Conservation (phyloP, 345 rosid genomes). For the Bruguiera parviflora region DNA sequence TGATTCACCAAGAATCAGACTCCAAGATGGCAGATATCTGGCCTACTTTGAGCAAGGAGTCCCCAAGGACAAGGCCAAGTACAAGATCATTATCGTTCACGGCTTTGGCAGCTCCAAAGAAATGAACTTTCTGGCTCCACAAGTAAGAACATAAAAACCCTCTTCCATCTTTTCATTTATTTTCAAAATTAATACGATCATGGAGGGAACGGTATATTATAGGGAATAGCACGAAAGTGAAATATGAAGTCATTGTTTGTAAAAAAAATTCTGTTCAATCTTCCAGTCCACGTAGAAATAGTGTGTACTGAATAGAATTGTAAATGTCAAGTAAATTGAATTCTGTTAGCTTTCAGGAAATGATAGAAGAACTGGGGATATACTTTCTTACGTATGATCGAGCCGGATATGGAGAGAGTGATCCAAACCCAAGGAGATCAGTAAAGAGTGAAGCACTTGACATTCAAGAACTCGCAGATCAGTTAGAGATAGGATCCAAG, state of each 20-base stretch:
- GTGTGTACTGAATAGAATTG: not conserved
- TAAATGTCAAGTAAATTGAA: conserved; percentile 7
- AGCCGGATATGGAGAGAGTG: conserved; percentile 92
- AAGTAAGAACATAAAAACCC: conserved; percentile 36
- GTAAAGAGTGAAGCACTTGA: conserved; percentile 79
- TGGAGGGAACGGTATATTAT: not conserved
- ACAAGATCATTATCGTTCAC: conserved; percentile 67
- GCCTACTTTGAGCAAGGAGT: conserved; percentile 81
- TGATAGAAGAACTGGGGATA: conserved; percentile 62
- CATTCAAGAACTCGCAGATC: conserved; percentile 74
- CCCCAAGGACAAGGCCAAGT: conserved; percentile 50
- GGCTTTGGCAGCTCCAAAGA: conserved; percentile 97
- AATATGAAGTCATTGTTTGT: not conserved
- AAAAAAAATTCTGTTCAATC: not conserved
- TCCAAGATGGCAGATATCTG: conserved; percentile 68
- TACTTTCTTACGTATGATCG: conserved; percentile 66
- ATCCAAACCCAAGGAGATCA: conserved; percentile 59
- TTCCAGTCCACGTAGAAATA: not conserved
- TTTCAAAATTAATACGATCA: not conserved
- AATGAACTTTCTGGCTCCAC: conserved; percentile 70
- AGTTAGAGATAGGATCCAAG: conserved; percentile 53
- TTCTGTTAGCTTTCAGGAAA: conserved; percentile 54
- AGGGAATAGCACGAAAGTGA: not conserved
- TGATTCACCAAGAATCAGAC: conserved; percentile 47
- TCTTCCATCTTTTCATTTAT: not conserved